These are phyloP conservation scores for Termitomyces sp. DNA, from an alignment of 768 basidiomycete species.

Conservation along the genomic window DNA sequence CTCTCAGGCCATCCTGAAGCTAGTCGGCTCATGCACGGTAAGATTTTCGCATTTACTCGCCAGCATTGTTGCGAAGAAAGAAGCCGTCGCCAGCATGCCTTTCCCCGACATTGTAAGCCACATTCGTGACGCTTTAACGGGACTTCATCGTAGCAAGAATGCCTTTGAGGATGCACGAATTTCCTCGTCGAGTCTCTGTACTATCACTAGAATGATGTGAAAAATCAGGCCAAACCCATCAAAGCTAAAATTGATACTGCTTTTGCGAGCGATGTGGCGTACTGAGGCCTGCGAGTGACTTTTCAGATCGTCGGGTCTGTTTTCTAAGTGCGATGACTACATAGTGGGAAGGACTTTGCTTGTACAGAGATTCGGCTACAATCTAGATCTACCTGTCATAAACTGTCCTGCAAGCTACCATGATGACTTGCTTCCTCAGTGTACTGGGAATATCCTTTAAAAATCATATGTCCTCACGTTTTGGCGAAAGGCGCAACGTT, in stretches of 20 bases:
- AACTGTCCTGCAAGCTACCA: no score
- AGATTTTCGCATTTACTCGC: slow-evolving; percentile 14
- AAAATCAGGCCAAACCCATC: not conserved
- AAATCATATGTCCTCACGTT: no score
- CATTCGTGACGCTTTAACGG: not conserved
- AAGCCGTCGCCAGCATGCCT: slow-evolving; percentile 16
- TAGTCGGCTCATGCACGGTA: slow-evolving; percentile 12
- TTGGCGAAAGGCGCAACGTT: not conserved
- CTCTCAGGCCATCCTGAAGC: slow-evolving; percentile 15
- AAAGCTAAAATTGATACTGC: not conserved
- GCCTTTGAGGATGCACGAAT: slow-evolving; percentile 1
- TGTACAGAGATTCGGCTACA: no score
- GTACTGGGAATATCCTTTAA: no score
- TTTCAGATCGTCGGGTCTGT: not conserved
- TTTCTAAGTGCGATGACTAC: no score
- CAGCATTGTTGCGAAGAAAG: slow-evolving; percentile 19
- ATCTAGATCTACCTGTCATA: no score
- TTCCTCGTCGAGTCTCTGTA: not conserved
- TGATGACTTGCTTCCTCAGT: no score
- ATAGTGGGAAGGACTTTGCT: no score
- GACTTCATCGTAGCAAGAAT: not conserved
- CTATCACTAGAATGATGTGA: not conserved
- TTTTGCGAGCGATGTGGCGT: not conserved
- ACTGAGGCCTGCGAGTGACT: not conserved
- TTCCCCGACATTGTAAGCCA: slow-evolving; percentile 4